phyloP scores from a whole-genome alignment of 805 yeast species.

The Kurtzmaniella cleridarum region DNA sequence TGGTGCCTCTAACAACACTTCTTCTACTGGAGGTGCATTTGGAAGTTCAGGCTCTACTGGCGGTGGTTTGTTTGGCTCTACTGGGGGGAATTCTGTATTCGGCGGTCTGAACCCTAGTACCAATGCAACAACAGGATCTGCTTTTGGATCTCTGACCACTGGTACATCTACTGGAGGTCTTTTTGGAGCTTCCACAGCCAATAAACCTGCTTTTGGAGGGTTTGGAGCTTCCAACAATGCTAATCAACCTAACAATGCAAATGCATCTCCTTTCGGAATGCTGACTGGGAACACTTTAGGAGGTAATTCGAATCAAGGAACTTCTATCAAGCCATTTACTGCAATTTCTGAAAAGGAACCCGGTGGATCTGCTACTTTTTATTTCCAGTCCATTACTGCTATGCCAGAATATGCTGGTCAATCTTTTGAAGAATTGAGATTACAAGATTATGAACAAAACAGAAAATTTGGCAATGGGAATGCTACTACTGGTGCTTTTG shows the following conservation, averaged over 20 bases:
- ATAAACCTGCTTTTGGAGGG: constrained; percentile 12
- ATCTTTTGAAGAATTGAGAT: constrained; percentile 84
- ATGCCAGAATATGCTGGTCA: constrained; percentile 87
- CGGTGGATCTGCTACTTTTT: constrained; percentile 42
- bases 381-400: constrained; percentile 68
- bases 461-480: constrained; percentile 51
- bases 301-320: constrained; percentile 50
- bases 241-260: constrained; percentile 3
- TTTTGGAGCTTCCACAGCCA: constrained; percentile 6
- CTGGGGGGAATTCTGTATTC: constrained; percentile 11
- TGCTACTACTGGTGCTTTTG: constrained; percentile 24
- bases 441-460: constrained; percentile 77
- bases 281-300: constrained; percentile 13
- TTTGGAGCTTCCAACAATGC: constrained; percentile 21
- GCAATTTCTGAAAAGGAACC: constrained; percentile 72
- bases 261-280: constrained; percentile 19
- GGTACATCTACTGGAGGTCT: constrained; percentile 2
- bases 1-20: constrained; percentile 7
- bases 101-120: constrained; percentile 7
- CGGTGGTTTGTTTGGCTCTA: constrained; percentile 15
- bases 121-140: background rate
- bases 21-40: constrained; percentile 16
- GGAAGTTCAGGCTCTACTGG: constrained; percentile 6
- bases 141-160: too few relatives aligned
- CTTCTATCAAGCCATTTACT: constrained; percentile 65